Percentiles rank a stretch among this genome's conserved stretches.
phyloP scores from a whole-genome alignment of 2,329 filamentous ascomycete species.

The Fusarium praegraminearum region DNA sequence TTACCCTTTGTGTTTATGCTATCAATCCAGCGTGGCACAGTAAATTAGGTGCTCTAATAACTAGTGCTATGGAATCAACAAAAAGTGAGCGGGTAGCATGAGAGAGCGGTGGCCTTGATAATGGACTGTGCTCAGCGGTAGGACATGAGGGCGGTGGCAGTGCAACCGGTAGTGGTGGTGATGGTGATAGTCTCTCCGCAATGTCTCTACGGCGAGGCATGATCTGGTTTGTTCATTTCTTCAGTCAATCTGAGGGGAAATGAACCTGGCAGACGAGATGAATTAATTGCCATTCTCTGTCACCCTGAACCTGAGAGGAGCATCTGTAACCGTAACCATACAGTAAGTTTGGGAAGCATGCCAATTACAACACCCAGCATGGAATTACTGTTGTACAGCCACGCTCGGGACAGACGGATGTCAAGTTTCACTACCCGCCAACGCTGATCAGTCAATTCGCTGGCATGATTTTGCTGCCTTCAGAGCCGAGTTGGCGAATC shows the following conservation, averaged over 20 bases:
- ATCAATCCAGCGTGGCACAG: constrained; percentile 29
- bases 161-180: constrained; percentile 30
- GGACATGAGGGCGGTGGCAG: constrained; percentile 40
- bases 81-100: not conserved
- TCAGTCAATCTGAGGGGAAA: constrained; percentile 20
- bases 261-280: constrained; percentile 18
- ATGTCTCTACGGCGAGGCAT: constrained; percentile 9
- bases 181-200: constrained; percentile 28
- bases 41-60: not conserved
- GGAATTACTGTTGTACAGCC: constrained; percentile 36
- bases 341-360: not conserved
- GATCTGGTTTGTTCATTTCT: constrained; percentile 35
- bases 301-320: not conserved
- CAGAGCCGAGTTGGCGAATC: constrained; percentile 7
- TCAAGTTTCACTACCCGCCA: constrained; percentile 29
- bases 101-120: constrained; percentile 3
- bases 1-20: constrained; percentile 26
- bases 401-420: constrained; percentile 39
- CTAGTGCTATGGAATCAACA: not conserved
- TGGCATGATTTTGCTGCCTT: constrained; percentile 22
- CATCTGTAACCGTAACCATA: no score
- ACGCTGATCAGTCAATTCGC: constrained; percentile 20
- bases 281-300: constrained; percentile 7
- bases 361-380: not conserved
- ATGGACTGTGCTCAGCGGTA: constrained; percentile 31